These are phyloP conservation scores for Xylaria sp. DNA, from an alignment of 2,329 filamentous ascomycete genomes.

Conservation along the genomic window DNA sequence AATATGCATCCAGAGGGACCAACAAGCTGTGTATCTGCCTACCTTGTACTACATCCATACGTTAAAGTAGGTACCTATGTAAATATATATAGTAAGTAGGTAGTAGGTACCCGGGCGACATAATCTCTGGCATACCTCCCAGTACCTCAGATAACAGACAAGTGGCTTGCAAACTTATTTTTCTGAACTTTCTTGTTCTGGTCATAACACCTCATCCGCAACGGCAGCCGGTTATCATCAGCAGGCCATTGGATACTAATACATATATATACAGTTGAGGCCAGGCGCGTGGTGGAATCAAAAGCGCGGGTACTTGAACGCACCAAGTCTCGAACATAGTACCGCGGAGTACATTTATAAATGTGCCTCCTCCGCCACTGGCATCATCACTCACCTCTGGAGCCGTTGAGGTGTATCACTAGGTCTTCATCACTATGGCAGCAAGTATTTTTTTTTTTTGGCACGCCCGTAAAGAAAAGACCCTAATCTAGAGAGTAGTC, in stretches of 20 bases:
- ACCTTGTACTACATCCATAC: too few relatives aligned
- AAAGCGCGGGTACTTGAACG: neutral
- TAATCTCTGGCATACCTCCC: neutral
- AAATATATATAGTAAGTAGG: neutral
- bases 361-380: neutral
- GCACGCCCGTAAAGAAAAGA: too few relatives aligned
- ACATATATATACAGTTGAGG: neutral
- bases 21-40: too few relatives aligned
- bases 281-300: neutral
- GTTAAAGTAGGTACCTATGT: neutral
- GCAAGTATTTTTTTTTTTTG: neutral
- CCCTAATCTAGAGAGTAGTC: neutral
- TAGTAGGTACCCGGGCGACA: neutral
- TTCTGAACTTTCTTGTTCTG: neutral
- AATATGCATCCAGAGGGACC: too few relatives aligned
- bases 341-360: neutral
- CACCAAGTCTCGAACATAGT: neutral
- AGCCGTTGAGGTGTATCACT: neutral
- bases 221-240: constrained; percentile 2
- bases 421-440: neutral
- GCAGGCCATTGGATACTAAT: neutral
- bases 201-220: constrained; percentile 4
- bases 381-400: neutral
- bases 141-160: neutral
- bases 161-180: neutral